Evolutionary conservation across 768 basidiomycete species (phyloP), one percentile per base, ranked within the genome.

Genomic region (Candolleomyces efflorescens): DNA sequence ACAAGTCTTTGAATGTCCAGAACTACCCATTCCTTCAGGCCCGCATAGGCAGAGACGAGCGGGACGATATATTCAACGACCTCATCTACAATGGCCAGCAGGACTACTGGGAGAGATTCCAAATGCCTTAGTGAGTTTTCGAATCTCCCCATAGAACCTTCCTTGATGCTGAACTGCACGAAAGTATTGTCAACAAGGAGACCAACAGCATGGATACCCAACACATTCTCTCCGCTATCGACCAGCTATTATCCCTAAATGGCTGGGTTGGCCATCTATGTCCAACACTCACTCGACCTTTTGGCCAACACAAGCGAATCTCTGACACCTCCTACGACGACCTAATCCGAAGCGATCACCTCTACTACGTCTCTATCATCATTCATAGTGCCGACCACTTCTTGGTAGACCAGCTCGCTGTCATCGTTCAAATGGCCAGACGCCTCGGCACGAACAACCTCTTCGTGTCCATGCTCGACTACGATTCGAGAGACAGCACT

Each of bases 321-420:
- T 5, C 32, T 32, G 32, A 95, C 55, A 85, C 89, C 62, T 81
- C 89, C 18, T 98, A 94, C 70, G 91, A 93, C 64, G 94, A 95
- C 71, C 86, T 99, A 60, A 85, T 89, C 23, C 80, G 80, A 36
- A 82, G 89, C 54, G 87, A 92, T 64, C 87, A 89, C 63, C 79
- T 98, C 17, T 99, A 98, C 78, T 99, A 88, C 70, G 82, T 99
- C 61, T 95, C 93, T 56, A 89, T 98, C 64, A 84, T 95, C 62
- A 90, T 99, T 46, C 96, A 99, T 71, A 96, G 94, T 3, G 97
- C 97, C 2, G 97, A 99, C 77, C 97, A 99, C 70, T 99, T 99
- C 76, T 84, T 98, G 54, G 92, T 98, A 62, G 97, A 98, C 75
- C 97, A 99, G 70, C 86, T 99, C 47, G 93, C 97, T 18, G 92